Conservation (phyloP, 2,329 filamentous ascomycete species). For the Fusarium sp. region DNA sequence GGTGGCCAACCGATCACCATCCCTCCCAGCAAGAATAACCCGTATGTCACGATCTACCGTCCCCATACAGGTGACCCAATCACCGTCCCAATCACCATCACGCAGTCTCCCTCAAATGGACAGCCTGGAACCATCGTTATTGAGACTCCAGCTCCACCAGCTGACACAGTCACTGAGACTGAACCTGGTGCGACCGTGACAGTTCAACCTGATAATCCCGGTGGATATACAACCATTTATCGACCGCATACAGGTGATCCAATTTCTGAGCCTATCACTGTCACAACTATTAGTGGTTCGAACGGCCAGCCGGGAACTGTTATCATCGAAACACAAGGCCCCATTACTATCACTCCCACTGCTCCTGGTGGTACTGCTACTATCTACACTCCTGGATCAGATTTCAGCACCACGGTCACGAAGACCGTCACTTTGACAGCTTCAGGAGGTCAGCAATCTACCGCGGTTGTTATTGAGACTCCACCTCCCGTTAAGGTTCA, state of each 20-base stretch:
- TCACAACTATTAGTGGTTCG: slow-evolving; percentile 27
- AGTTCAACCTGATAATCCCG: slow-evolving; percentile 15
- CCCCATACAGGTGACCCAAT: slow-evolving; percentile 30
- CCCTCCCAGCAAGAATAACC: slow-evolving; percentile 28
- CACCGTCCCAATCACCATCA: slow-evolving; percentile 33
- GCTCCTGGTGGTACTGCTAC: slow-evolving; percentile 14
- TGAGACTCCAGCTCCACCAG: slow-evolving; percentile 20
- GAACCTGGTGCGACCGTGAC: slow-evolving; percentile 13
- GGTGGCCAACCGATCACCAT: slow-evolving; percentile 26
- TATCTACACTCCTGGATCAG: slow-evolving; percentile 26
- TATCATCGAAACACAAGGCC: slow-evolving; percentile 32
- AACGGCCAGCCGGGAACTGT: slow-evolving; percentile 33
- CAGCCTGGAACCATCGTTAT: slow-evolving; percentile 35
- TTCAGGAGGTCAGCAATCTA: slow-evolving; percentile 10
- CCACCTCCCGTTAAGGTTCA: slow-evolving; percentile 23
- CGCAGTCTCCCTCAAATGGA: slow-evolving; percentile 25
- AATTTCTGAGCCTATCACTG: slow-evolving; percentile 26
- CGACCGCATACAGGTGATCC: slow-evolving; percentile 21
- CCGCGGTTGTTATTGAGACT: slow-evolving; percentile 21
- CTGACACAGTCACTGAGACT: slow-evolving; percentile 14
- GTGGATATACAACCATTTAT: slow-evolving; percentile 25
- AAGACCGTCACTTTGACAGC: slow-evolving; percentile 20
- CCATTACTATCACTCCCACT: slow-evolving; percentile 23
- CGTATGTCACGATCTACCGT: slow-evolving; percentile 31
- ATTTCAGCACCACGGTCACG: slow-evolving; percentile 17